Percentiles rank a stretch among this genome's conserved stretches.
phyloP scores from a whole-genome alignment of 441 rosid species.

The Bruguiera hainesii region DNA sequence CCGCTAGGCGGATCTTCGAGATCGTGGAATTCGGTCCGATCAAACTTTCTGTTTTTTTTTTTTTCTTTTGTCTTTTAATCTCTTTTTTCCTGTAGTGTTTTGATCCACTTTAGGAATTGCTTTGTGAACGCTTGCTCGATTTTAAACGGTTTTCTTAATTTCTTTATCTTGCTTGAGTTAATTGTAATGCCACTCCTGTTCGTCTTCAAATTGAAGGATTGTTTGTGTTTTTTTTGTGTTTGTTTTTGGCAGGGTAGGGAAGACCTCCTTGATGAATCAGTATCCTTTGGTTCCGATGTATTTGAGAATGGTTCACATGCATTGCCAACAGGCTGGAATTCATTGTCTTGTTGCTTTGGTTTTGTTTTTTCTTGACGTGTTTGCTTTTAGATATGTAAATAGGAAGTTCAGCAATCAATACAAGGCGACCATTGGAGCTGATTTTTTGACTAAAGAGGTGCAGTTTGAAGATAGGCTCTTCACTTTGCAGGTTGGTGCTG shows the following conservation, averaged over 20 bases:
- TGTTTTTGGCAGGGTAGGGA: slow-evolving; percentile 60
- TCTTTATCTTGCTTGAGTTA: no score
- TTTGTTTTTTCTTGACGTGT: slow-evolving; percentile 12
- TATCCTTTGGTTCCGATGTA: slow-evolving; percentile 34
- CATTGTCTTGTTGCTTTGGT: not conserved
- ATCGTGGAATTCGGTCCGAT: slow-evolving; percentile 9
- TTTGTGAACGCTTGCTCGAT: not conserved
- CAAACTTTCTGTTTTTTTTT: no score
- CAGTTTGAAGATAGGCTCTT: slow-evolving; percentile 87
- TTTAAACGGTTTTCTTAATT: no score
- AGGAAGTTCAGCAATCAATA: slow-evolving; percentile 93
- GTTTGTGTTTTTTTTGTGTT: not conserved
- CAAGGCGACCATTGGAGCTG: slow-evolving; percentile 83
- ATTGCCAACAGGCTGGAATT: no score
- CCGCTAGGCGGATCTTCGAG: slow-evolving; percentile 19
- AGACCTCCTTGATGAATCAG: slow-evolving; percentile 95
- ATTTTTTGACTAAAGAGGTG: slow-evolving; percentile 81
- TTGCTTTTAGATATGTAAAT: slow-evolving; percentile 66
- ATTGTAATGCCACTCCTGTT: no score
- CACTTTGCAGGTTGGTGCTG: slow-evolving; percentile 69
- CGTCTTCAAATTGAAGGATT: no score
- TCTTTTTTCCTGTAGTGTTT: not conserved
- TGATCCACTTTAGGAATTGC: not conserved
- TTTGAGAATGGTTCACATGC: slow-evolving; percentile 4
- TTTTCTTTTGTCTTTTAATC: not conserved